Conservation (phyloP, 1,139 yeast species). For the Kodamaea derodonti region DNA sequence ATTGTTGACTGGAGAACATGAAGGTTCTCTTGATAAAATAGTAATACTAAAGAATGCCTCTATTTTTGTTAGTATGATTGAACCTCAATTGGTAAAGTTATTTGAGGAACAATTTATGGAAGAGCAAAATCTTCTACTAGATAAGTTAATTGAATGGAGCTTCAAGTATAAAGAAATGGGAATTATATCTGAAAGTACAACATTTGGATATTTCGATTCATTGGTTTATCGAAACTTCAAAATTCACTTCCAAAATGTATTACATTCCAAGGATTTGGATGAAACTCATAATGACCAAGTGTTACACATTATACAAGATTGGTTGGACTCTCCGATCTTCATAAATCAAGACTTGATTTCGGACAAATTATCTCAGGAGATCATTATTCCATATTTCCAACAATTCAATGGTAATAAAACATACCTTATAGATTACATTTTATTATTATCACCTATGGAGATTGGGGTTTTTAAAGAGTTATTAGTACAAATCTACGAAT, state of each 20-base stretch:
- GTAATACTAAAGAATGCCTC: slow-evolving; percentile 1
- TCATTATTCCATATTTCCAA: slow-evolving; percentile 17
- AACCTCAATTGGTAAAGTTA: not conserved
- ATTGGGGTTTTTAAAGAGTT: slow-evolving; percentile 11
- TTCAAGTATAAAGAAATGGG: slow-evolving; percentile 12
- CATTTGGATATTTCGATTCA: slow-evolving; percentile 10
- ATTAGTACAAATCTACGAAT: slow-evolving; percentile 10
- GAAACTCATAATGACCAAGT: slow-evolving; percentile 8
- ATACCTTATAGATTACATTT: slow-evolving; percentile 17
- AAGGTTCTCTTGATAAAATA: not conserved
- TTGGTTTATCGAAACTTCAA: slow-evolving; percentile 8
- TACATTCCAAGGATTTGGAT: slow-evolving; percentile 2
- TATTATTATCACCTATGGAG: slow-evolving; percentile 14
- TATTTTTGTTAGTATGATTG: not conserved
- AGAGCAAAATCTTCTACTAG: slow-evolving; percentile 4
- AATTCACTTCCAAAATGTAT: slow-evolving; percentile 1
- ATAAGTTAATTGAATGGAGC: slow-evolving; percentile 16
- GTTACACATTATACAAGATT: slow-evolving; percentile 11
- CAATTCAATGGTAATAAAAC: slow-evolving; percentile 7
- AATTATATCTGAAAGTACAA: not conserved
- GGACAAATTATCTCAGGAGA: slow-evolving; percentile 12
- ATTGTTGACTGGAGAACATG: not conserved
- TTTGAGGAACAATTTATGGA: not conserved
- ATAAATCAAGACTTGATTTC: slow-evolving; percentile 13
- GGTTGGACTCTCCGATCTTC: slow-evolving; percentile 16